phyloP scores from a whole-genome alignment of 2,329 filamentous ascomycete genomes.

The Cladosporium phlei region DNA sequence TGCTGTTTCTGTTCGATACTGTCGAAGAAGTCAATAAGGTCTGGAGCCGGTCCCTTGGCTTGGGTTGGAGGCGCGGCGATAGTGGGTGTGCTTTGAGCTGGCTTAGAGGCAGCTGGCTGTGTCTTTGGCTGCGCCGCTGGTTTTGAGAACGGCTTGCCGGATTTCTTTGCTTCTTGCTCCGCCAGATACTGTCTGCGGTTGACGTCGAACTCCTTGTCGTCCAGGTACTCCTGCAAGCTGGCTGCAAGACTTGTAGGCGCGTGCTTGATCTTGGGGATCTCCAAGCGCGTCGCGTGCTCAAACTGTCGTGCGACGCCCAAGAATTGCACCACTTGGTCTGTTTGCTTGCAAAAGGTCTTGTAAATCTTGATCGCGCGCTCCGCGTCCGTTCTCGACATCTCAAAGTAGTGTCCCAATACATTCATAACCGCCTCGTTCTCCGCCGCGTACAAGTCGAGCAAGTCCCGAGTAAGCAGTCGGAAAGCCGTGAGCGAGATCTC shows the following conservation, averaged over 20 bases:
- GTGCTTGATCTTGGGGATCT: slow-evolving; percentile 96
- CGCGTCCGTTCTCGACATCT: slow-evolving; percentile 92
- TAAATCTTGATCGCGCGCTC: slow-evolving; percentile 90
- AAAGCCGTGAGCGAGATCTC: slow-evolving; percentile 96
- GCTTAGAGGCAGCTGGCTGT: slow-evolving; percentile 35
- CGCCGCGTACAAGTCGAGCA: slow-evolving; percentile 85
- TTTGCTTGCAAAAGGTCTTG: slow-evolving; percentile 84
- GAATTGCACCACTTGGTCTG: slow-evolving; percentile 87
- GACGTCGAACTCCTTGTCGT: slow-evolving; percentile 90
- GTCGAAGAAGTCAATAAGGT: slow-evolving; percentile 91
- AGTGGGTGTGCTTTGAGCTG: slow-evolving; percentile 35
- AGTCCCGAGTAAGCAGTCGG: slow-evolving; percentile 80
- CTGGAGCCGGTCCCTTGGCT: slow-evolving; percentile 62
- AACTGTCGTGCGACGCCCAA: slow-evolving; percentile 82
- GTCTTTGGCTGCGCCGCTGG: slow-evolving; percentile 24
- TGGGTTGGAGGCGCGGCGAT: slow-evolving; percentile 20
- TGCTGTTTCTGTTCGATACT: slow-evolving; percentile 88
- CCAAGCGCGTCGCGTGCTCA: slow-evolving; percentile 84
- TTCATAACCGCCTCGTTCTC: slow-evolving; percentile 98
- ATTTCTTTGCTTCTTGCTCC: slow-evolving; percentile 70
- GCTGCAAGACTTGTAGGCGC: slow-evolving; percentile 86
- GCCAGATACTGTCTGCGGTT: slow-evolving; percentile 88
- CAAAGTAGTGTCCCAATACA: slow-evolving; percentile 93
- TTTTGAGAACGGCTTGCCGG: slow-evolving; percentile 33
- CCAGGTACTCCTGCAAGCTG: slow-evolving; percentile 88